Base-by-base conservation (phyloP, 2,329 filamentous ascomycete genomes). In the Exophiala calicioides region DNA sequence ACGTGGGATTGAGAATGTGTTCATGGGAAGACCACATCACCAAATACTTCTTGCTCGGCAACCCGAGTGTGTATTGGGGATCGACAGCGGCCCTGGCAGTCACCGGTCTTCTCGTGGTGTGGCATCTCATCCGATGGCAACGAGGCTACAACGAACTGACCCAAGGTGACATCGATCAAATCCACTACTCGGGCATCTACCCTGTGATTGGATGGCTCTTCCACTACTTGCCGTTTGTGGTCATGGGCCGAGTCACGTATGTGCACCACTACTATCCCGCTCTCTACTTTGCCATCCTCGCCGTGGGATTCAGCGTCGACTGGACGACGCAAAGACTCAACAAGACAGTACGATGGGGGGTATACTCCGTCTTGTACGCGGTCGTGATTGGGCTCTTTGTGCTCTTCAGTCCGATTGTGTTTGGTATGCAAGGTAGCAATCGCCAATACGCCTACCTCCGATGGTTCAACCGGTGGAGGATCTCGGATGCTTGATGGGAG, bases 221-320 rank as follows among this genome's bases (percentile, higher is more conserved):
- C 37, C 93, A 98, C 72, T 98, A 96, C 68, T 73, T 95, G 53
- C 93, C 93, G 1, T 98, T 97, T 70, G 81, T 95, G 62, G 82
- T 93, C 64, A 98, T 98, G 94, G 93, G 90, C 8, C 88, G 93
- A 77, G 93, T 98, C 52, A 98, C 93, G 12, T 98, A 98, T 64
- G 93, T 98, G 44, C 93, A 98, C 69, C 93, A 98, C 74, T 98
- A 98, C 77, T 98, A 97, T 69, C 93, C 93, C 8, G 93, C 93
- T 7, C 81, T 98, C 8, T 98, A 97, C 76, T 98, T 97, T 68
- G 90, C 93, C 60, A 95, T 98, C 57, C 75, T 98, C 34, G 82
- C 81, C 12, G 82, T 90, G 53, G 91, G 90, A 43, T 98, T 98
- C 78, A 79, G 90, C 58, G 72, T 87, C 44, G 90, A 97, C 68